Conservation (phyloP, 139 green algal species). For the Coelastrella sp. region DNA sequence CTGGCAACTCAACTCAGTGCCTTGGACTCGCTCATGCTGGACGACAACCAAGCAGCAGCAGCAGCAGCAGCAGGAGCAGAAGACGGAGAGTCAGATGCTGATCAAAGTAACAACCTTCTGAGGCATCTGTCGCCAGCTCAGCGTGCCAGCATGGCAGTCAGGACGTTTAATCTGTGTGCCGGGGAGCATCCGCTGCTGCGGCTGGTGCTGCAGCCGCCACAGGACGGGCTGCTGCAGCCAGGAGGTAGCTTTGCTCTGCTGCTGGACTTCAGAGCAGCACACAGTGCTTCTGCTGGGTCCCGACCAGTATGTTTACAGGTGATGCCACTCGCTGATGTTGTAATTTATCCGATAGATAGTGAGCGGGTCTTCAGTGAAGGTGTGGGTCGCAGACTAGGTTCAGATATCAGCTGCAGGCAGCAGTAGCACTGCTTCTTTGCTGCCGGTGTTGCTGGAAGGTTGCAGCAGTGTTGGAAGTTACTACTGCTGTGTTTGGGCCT, state of each 20-base stretch:
- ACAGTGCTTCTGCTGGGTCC: not conserved
- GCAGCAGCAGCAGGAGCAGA: slow-evolving; percentile 4
- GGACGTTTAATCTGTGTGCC: slow-evolving; percentile 41
- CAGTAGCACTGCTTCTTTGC: no score
- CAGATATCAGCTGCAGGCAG: no score
- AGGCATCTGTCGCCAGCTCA: slow-evolving; percentile 13
- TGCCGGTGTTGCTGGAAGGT: no score
- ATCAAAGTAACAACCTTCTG: not conserved
- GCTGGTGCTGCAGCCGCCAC: slow-evolving; percentile 66
- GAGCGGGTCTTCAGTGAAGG: no score
- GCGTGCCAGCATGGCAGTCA: slow-evolving; percentile 17
- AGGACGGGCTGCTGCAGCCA: slow-evolving; percentile 71
- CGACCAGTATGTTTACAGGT: slow-evolving; percentile 43
- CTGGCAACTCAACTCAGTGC: slow-evolving; percentile 1
- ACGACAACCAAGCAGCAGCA: slow-evolving; percentile 29
- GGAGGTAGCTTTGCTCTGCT: slow-evolving; percentile 74
- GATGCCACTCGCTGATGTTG: not conserved
- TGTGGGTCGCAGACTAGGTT: no score
- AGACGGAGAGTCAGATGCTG: slow-evolving; percentile 8
- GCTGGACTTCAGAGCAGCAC: slow-evolving; percentile 69
- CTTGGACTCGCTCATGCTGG: slow-evolving; percentile 25
- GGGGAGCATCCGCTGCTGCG: slow-evolving; percentile 53
- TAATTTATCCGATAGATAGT: no score
- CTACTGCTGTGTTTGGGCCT: no score
- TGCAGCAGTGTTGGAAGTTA: no score